These are phyloP conservation scores for Suillus tomentosus DNA, from an alignment of 768 basidiomycete genomes.

Conservation along the genomic window DNA sequence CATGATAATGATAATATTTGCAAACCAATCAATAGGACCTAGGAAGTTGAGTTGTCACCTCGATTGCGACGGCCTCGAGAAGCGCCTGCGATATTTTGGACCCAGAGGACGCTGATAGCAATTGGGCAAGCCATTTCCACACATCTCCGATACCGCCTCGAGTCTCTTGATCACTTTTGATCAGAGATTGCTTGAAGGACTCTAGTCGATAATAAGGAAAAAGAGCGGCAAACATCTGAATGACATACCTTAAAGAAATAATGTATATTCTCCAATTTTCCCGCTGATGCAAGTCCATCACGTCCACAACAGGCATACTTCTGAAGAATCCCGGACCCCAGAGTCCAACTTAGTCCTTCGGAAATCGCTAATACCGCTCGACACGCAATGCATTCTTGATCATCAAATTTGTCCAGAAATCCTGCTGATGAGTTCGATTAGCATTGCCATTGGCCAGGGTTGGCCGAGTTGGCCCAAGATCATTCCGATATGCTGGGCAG, in stretches of 20 bases:
- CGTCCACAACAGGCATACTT: not conserved
- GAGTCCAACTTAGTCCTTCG: not conserved
- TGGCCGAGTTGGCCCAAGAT: not conserved
- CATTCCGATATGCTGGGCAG: not conserved
- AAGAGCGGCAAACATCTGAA: not conserved
- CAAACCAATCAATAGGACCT: not conserved
- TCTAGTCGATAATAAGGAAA: not conserved
- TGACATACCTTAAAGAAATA: not conserved
- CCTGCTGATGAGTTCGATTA: not conserved
- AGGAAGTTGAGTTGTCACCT: not conserved
- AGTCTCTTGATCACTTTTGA: not conserved
- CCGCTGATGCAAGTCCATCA: not conserved
- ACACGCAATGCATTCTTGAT: not conserved
- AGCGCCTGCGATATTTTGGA: not conserved
- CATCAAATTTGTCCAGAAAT: not conserved
- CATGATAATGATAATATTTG: not conserved
- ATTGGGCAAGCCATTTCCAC: not conserved
- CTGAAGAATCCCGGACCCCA: not conserved
- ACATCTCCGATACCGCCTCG: not conserved
- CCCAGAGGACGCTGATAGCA: not conserved
- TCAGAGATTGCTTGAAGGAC: not conserved
- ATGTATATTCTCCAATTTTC: not conserved
- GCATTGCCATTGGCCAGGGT: not conserved
- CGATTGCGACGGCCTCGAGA: not conserved
- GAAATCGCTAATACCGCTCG: not conserved